These are phyloP conservation scores for Maudiozyma saulgeensis DNA, from an alignment of 805 yeast species.

Conservation along the genomic window DNA sequence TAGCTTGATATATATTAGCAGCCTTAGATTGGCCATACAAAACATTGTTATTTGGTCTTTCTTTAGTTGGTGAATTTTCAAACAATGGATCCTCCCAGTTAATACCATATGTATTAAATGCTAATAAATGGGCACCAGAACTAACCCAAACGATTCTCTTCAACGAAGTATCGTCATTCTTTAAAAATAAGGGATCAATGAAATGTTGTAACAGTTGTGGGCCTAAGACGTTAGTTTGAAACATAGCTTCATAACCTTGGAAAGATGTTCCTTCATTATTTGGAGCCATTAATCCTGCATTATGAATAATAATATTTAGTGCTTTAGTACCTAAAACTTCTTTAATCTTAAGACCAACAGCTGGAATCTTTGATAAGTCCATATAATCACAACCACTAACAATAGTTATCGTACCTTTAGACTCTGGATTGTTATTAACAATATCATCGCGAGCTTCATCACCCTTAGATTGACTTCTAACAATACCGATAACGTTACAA, in stretches of 20 bases:
- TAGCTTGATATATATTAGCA: conserved; percentile 28
- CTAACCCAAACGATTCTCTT: conserved; percentile 35
- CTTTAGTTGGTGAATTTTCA: conserved; percentile 10
- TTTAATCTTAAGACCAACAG: conserved; percentile 21
- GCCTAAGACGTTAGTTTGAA: conserved; percentile 32
- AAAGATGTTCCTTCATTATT: conserved; percentile 19
- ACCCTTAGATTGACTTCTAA: conserved; percentile 30
- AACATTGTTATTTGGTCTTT: conserved; percentile 12
- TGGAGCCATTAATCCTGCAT: conserved; percentile 32
- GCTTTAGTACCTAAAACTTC: conserved; percentile 12
- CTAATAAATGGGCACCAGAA: conserved; percentile 27
- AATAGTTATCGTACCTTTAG: conserved; percentile 19
- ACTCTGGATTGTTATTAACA: conserved; percentile 18
- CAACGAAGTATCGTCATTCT: conserved; percentile 23
- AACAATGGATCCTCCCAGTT: conserved; percentile 25
- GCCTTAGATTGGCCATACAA: conserved; percentile 36
- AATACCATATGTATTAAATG: conserved; percentile 27
- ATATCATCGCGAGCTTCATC: conserved; percentile 24
- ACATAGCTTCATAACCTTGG: conserved; percentile 32
- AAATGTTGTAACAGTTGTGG: conserved; percentile 32
- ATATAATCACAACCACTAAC: conserved; percentile 30
- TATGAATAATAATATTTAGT: conserved; percentile 28
- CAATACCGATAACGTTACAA: conserved; percentile 27
- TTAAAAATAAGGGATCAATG: conserved; percentile 30
- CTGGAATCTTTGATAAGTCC: conserved; percentile 30